Evolutionary conservation across 106 monocot species (phyloP).

Genomic region (Amphibolis antarctica): DNA sequence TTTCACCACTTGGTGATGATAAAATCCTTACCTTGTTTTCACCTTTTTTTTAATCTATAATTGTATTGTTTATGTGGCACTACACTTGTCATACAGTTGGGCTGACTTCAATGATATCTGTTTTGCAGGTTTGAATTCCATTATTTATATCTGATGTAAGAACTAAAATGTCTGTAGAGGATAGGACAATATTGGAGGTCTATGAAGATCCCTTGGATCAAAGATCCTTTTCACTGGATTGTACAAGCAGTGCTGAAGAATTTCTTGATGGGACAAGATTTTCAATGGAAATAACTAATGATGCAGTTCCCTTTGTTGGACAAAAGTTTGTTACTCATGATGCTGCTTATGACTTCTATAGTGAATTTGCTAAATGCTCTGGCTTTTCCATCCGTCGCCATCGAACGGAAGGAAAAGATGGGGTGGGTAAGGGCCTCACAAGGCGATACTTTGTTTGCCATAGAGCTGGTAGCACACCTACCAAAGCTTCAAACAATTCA

Average conservation of each 20-base stretch:
- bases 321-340: conserved; percentile 69
- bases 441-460: conserved; percentile 83
- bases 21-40: too few relatives aligned
- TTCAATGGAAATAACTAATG: conserved; percentile 51
- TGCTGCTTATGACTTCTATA: conserved; percentile 74
- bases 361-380: conserved; percentile 55
- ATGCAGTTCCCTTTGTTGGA: conserved; percentile 54
- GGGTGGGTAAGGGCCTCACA: conserved; percentile 66
- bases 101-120: too few relatives aligned
- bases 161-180: conserved; percentile 35
- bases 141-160: conserved; percentile 10
- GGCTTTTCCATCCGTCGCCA: conserved; percentile 86
- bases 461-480: conserved; percentile 70
- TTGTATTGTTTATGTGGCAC: too few relatives aligned
- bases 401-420: conserved; percentile 76
- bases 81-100: too few relatives aligned
- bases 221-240: conserved; percentile 53
- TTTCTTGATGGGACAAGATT: conserved; percentile 39
- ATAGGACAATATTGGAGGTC: conserved; percentile 32
- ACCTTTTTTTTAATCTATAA: too few relatives aligned
- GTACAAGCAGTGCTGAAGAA: conserved; percentile 41
- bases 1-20: too few relatives aligned
- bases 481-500: conserved; percentile 31
- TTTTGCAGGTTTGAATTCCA: conserved; percentile 9
- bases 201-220: conserved; percentile 57